Conservation (phyloP, 352 stramenopile species). For the Pythium brachiatum region DNA sequence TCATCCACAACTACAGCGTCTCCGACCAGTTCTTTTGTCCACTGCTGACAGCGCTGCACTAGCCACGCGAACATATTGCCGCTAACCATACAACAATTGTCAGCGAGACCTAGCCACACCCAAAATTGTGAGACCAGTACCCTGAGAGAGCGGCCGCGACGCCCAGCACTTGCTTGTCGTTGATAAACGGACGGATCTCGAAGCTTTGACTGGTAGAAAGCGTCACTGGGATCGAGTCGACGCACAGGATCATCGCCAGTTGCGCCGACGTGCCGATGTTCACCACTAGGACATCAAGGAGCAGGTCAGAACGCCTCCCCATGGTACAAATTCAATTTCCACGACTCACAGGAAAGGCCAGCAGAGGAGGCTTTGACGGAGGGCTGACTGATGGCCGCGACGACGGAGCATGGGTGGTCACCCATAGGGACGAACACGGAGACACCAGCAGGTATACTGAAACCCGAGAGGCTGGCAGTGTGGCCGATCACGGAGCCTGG, state of each 20-base stretch:
- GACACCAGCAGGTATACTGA: slow-evolving; percentile 29
- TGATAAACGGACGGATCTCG: slow-evolving; percentile 73
- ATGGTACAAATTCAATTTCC: too few species aligned
- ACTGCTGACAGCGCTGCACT: slow-evolving; percentile 54
- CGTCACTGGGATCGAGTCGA: slow-evolving; percentile 9
- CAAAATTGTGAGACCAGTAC: slow-evolving; percentile 11
- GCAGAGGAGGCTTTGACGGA: not conserved
- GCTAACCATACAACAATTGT: slow-evolving; percentile 24
- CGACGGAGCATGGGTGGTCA: slow-evolving; percentile 75
- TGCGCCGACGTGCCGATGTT: slow-evolving; percentile 85
- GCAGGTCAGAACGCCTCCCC: too few species aligned
- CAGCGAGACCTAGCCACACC: too few species aligned
- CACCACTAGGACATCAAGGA: slow-evolving; percentile 44
- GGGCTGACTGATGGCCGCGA: slow-evolving; percentile 42
- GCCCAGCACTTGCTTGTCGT: slow-evolving; percentile 48
- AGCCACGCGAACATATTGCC: slow-evolving; percentile 74
- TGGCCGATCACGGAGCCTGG: slow-evolving; percentile 50
- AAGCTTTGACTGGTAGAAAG: slow-evolving; percentile 35
- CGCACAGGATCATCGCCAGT: slow-evolving; percentile 61
- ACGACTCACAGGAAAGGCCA: slow-evolving; percentile 5
- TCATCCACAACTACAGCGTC: slow-evolving; percentile 17
- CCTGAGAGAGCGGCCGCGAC: slow-evolving; percentile 77
- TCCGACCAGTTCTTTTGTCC: slow-evolving; percentile 39
- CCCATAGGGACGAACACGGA: slow-evolving; percentile 68
- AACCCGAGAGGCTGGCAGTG: slow-evolving; percentile 19